Evolutionary conservation across 352 stramenopile species (phyloP).

Genomic region (Globisporangium viniferum): DNA sequence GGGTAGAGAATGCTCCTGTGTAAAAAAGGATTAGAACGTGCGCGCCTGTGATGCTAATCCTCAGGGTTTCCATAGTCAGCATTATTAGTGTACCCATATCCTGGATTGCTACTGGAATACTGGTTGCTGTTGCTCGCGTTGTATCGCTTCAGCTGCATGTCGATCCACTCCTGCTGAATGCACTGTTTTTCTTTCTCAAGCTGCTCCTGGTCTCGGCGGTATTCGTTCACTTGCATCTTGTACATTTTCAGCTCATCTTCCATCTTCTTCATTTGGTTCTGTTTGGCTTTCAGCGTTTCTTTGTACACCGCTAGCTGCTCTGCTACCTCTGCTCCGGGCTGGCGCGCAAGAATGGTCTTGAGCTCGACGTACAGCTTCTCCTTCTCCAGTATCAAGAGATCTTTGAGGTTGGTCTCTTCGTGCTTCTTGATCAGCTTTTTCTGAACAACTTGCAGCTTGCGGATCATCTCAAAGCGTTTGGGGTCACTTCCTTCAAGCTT

Average conservation of each 20-base stretch:
- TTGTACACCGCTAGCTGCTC: slow-evolving; percentile 88
- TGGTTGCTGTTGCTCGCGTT: background rate
- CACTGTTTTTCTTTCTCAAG: slow-evolving; percentile 60
- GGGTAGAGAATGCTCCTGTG: background rate
- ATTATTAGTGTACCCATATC: slow-evolving; percentile 3
- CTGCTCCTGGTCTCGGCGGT: slow-evolving; percentile 57
- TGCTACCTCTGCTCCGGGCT: slow-evolving; percentile 83
- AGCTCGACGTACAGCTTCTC: slow-evolving; percentile 92
- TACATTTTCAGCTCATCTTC: slow-evolving; percentile 92
- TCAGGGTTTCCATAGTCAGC: slow-evolving; percentile 7
- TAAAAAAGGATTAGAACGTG: background rate
- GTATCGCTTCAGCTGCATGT: slow-evolving; percentile 29
- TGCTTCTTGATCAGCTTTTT: slow-evolving; percentile 82
- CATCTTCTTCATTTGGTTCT: slow-evolving; percentile 79
- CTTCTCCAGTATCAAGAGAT: slow-evolving; percentile 80
- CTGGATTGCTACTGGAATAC: background rate
- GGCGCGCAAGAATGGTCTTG: slow-evolving; percentile 84
- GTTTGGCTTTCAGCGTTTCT: slow-evolving; percentile 86
- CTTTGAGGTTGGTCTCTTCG: slow-evolving; percentile 64
- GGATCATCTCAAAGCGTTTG: slow-evolving; percentile 85
- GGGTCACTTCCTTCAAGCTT: slow-evolving; percentile 88
- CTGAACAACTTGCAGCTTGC: slow-evolving; percentile 86
- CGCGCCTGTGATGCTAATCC: background rate
- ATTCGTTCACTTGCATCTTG: slow-evolving; percentile 89
- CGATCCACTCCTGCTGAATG: slow-evolving; percentile 66